A percentile compares a stretch with the other conserved stretches of the same genome.
Conservation (phyloP, 176 grass and related monocot genomes). For the Alopecurus myosuroides region DNA sequence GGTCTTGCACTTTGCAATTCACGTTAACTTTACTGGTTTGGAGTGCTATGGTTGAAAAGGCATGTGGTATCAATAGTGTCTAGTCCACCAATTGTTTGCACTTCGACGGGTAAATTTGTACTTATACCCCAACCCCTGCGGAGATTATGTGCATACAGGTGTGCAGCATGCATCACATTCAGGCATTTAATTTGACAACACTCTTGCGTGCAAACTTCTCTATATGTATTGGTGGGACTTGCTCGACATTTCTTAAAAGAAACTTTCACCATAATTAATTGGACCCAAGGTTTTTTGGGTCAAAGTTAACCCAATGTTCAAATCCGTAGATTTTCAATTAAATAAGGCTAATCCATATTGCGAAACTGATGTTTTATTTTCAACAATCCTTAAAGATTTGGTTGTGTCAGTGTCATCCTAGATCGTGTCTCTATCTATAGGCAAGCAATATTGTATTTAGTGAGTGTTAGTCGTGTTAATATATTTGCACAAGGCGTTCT, state of each 20-base stretch:
- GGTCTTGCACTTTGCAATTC: too few relatives aligned
- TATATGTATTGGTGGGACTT: neutral
- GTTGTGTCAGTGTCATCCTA: neutral
- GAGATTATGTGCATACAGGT: neutral
- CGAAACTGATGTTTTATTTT: neutral
- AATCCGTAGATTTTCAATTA: neutral
- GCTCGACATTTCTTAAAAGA: neutral
- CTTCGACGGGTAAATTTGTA: neutral
- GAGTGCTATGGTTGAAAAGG: neutral
- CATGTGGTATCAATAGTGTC: neutral
- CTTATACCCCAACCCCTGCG: neutral
- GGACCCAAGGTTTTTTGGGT: neutral
- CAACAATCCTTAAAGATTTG: neutral
- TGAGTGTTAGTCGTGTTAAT: neutral
- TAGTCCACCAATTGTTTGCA: neutral
- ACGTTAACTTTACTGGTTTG: neutral
- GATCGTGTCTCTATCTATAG: neutral
- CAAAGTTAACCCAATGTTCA: neutral
- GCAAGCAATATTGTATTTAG: neutral
- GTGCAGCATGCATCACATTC: neutral
- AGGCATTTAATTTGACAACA: neutral
- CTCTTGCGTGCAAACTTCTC: neutral
- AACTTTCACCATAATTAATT: neutral
- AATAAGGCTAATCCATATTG: neutral
- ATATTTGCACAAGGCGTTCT: neutral